Percentiles rank a stretch among this genome's conserved stretches.
Conservation (phyloP, 371 early-diverging fungal genomes). For the Mycotypha africana region DNA sequence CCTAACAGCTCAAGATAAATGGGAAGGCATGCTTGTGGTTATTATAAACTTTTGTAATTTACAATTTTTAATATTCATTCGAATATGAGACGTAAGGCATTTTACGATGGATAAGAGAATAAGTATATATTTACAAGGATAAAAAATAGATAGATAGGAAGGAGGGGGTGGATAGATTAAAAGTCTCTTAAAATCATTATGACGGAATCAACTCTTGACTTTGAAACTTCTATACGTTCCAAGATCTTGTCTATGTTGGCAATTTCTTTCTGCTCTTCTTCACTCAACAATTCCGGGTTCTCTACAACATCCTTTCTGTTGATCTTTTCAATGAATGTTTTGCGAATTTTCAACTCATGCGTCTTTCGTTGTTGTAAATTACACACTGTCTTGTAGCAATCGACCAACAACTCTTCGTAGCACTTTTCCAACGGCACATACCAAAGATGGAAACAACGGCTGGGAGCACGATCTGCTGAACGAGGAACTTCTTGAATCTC, state of each 20-base stretch:
- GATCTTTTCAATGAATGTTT: slow-evolving; percentile 67
- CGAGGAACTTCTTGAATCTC: slow-evolving; percentile 88
- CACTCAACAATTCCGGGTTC: slow-evolving; percentile 54
- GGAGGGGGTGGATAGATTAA: too few relatives aligned
- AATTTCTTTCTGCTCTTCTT: slow-evolving; percentile 52
- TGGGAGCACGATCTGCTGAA: slow-evolving; percentile 81
- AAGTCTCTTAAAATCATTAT: slow-evolving; percentile 68
- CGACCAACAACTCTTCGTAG: slow-evolving; percentile 53
- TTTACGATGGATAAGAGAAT: too few relatives aligned
- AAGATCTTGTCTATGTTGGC: slow-evolving; percentile 44
- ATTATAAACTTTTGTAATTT: too few relatives aligned
- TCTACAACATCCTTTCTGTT: slow-evolving; percentile 70
- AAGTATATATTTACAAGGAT: too few relatives aligned
- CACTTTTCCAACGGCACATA: slow-evolving; percentile 64
- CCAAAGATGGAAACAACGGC: slow-evolving; percentile 82
- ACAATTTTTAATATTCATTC: too few relatives aligned
- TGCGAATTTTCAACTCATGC: slow-evolving; percentile 53
- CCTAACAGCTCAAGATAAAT: too few relatives aligned
- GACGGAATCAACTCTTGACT: slow-evolving; percentile 61
- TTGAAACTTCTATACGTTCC: slow-evolving; percentile 54
- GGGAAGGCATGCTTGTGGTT: too few relatives aligned
- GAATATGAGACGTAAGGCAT: too few relatives aligned
- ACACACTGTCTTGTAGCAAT: slow-evolving; percentile 59
- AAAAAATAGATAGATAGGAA: too few relatives aligned
- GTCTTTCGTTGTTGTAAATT: slow-evolving; percentile 66